phyloP scores from a whole-genome alignment of 805 yeast species.

The Metschnikowia picachoensis region DNA sequence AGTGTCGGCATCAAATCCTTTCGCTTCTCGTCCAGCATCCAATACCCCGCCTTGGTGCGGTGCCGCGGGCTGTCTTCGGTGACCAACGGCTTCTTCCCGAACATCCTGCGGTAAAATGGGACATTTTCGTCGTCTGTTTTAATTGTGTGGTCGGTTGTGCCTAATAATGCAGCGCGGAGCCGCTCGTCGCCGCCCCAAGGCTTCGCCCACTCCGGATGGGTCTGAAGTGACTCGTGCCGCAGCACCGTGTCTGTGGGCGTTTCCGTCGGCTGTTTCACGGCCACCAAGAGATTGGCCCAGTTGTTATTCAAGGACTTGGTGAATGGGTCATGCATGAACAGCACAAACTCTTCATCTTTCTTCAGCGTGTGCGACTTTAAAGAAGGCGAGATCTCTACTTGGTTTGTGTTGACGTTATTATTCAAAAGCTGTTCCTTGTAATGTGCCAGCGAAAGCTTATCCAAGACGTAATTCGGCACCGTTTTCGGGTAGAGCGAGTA shows the following conservation, averaged over 20 bases:
- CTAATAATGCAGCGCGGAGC: slow-evolving; percentile 49
- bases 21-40: slow-evolving; percentile 63
- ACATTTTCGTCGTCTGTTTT: slow-evolving; percentile 17
- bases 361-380: slow-evolving; percentile 9
- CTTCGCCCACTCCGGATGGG: slow-evolving; percentile 42
- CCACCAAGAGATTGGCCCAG: slow-evolving; percentile 50
- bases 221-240: slow-evolving; percentile 23
- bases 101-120: slow-evolving; percentile 12
- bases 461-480: slow-evolving; percentile 64
- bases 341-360: slow-evolving; percentile 23
- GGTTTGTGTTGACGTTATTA: slow-evolving; percentile 25
- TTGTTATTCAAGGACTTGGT: slow-evolving; percentile 38
- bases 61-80: slow-evolving; percentile 28
- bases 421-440: slow-evolving; percentile 35
- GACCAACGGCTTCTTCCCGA: slow-evolving; percentile 3
- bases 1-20: slow-evolving; percentile 63
- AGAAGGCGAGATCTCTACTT: slow-evolving; percentile 10
- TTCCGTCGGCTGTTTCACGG: slow-evolving; percentile 44
- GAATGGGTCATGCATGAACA: slow-evolving; percentile 38
- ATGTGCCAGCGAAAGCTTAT: slow-evolving; percentile 44
- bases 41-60: slow-evolving; percentile 57
- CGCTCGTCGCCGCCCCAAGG: slow-evolving; percentile 74
- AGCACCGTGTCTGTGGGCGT: slow-evolving; percentile 26
- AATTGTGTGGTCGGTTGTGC: slow-evolving; percentile 31
- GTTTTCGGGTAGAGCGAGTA: slow-evolving; percentile 36